phyloP scores from a whole-genome alignment of 192 early-diverging fungal species.

The Coemansia sp. region DNA sequence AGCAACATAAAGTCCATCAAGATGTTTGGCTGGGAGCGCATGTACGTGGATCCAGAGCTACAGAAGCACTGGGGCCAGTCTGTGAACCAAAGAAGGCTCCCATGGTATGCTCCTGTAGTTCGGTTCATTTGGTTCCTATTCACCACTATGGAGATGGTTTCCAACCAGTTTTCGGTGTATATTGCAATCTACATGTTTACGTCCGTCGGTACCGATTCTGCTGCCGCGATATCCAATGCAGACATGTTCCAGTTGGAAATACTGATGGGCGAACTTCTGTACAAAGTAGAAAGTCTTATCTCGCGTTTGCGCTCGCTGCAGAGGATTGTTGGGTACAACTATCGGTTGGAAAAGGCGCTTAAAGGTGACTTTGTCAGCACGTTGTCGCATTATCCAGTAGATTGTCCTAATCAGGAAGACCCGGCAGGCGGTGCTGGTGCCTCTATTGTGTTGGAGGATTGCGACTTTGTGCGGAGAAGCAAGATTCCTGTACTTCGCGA shows the following conservation, averaged over 20 bases:
- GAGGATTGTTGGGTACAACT: neutral
- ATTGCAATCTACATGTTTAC: slow-evolving; percentile 13
- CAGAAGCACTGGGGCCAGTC: neutral
- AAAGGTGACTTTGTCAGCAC: slow-evolving; percentile 30
- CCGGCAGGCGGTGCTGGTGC: neutral
- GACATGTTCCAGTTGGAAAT: slow-evolving; percentile 21
- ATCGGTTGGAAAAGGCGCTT: slow-evolving; percentile 16
- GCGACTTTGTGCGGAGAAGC: slow-evolving; percentile 20
- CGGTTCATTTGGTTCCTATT: slow-evolving; percentile 14
- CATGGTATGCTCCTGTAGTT: slow-evolving; percentile 36
- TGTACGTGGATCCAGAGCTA: slow-evolving; percentile 15
- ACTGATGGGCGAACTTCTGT: slow-evolving; percentile 6
- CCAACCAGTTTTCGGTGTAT: slow-evolving; percentile 4
- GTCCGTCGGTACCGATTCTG: neutral
- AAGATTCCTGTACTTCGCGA: slow-evolving; percentile 8
- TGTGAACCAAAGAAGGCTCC: neutral
- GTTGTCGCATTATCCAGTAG: neutral
- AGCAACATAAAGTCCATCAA: slow-evolving; percentile 31
- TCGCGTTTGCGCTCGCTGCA: neutral
- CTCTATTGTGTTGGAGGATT: slow-evolving; percentile 12
- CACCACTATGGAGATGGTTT: neutral
- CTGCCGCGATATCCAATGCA: slow-evolving; percentile 19
- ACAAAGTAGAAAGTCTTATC: neutral
- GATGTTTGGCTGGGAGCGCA: slow-evolving; percentile 45
- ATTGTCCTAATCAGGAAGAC: neutral